Base-by-base conservation (phyloP, 495 filamentous ascomycete genomes). In the Cryomyces minteri region DNA sequence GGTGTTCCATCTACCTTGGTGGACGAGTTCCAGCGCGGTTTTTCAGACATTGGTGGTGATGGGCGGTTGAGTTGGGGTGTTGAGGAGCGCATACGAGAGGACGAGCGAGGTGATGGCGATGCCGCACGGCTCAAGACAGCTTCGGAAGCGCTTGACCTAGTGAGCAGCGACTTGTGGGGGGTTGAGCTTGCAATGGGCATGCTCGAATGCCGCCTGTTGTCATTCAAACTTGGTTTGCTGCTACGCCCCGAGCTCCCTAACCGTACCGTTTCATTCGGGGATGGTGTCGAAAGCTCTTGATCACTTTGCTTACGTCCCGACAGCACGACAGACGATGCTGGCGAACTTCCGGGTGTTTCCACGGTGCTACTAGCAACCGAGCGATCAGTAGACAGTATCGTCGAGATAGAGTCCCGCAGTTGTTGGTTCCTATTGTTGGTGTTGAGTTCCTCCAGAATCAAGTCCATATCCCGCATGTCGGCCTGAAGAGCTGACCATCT, bases 341-440 rank as follows among this genome's bases (percentile, higher is more conserved):
- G 90, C 4, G 88, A 94, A 66, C 75, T 93, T 44, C 77, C 81
- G 1, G 82, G 90, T 2, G 84, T 94, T 43, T 82, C 84, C 41
- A 74, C 66, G 30, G 76, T 70, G 58, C 81, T 90, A 50, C 72
- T 73, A 11, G 78, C 62, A 9, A 78, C 74, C 1, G 86, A 90
- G 51, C 77, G 76, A 56, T 95, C 90, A 51, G 83, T 80, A 0
- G 88, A 93, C 12, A 90, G 62, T 50, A 95, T 82, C 53, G 79
- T 94, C 4, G 88, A 95, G 44, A 96, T 80, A 0, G 88, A 96
- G 58, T 96, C 90, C 31, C 90, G 78, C 44, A 94, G 69, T 48
- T 80, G 83, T 56, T 90, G 83, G 31, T 67, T 73, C 31, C 58
- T 65, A 25, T 25, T 67, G 51, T 45, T 43, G 31, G 31, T 10